Conservation (phyloP, 768 basidiomycete genomes). For the Phallus indusiatus region DNA sequence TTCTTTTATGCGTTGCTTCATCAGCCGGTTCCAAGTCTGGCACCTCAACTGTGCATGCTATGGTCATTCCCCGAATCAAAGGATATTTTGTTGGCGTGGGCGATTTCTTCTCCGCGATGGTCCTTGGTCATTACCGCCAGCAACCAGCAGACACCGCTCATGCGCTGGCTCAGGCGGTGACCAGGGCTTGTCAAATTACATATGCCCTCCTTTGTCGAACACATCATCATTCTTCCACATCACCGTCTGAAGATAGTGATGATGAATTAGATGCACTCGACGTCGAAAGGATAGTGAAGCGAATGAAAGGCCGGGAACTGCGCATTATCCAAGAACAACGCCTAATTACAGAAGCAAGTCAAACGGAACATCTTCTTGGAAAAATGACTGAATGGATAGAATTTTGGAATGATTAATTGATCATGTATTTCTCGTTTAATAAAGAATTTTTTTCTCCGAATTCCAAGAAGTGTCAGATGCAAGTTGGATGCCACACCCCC, state of each 20-base stretch:
- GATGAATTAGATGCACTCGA: slow-evolving; percentile 64
- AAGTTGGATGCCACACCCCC: too few species aligned
- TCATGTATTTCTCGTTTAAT: background rate
- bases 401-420: slow-evolving; percentile 1
- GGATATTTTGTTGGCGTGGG: slow-evolving; percentile 97
- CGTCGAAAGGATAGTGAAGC: slow-evolving; percentile 51
- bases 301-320: slow-evolving; percentile 83
- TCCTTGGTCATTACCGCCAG: slow-evolving; percentile 62
- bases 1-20: slow-evolving; percentile 79
- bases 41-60: slow-evolving; percentile 48
- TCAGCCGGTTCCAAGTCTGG: slow-evolving; percentile 25
- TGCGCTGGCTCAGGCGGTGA: slow-evolving; percentile 47
- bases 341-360: slow-evolving; percentile 37
- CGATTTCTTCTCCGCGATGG: slow-evolving; percentile 90
- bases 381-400: slow-evolving; percentile 1
- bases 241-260: slow-evolving; percentile 64
- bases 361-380: background rate
- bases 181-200: slow-evolving; percentile 63
- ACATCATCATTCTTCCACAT: slow-evolving; percentile 39
- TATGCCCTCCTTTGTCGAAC: slow-evolving; percentile 64
- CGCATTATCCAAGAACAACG: slow-evolving; percentile 72
- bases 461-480: background rate
- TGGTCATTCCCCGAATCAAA: slow-evolving; percentile 65
- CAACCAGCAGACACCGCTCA: background rate
- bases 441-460: background rate